These are phyloP conservation scores for Ogataea dorogensis DNA, from an alignment of 805 yeast species.

Conservation along the genomic window DNA sequence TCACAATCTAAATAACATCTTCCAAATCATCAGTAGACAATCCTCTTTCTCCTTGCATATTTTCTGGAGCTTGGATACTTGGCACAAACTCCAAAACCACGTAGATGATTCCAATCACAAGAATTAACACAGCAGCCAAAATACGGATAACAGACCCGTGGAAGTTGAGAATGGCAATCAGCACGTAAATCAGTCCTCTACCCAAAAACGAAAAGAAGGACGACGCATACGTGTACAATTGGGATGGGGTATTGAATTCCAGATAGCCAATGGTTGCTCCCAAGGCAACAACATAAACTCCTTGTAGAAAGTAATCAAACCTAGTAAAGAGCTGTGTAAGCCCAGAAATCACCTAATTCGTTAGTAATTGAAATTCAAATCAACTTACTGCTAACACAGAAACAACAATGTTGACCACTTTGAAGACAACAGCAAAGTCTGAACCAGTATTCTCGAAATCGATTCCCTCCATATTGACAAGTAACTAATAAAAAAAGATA, in stretches of 20 bases:
- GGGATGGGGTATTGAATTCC: conserved; percentile 50
- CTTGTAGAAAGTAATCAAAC: conserved; percentile 48
- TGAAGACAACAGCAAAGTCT: conserved; percentile 47
- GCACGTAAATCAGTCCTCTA: conserved; percentile 60
- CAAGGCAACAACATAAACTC: conserved; percentile 53
- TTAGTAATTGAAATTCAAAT: neutral
- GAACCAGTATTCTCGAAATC: conserved; percentile 44
- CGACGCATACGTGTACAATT: conserved; percentile 63
- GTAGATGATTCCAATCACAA: conserved; percentile 58
- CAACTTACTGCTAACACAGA: conserved; percentile 52
- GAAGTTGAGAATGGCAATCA: conserved; percentile 48
- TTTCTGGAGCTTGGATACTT: conserved; percentile 74
- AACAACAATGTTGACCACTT: conserved; percentile 51
- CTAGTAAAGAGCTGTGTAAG: conserved; percentile 46
- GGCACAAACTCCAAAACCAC: conserved; percentile 68
- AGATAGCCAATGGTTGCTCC: conserved; percentile 54
- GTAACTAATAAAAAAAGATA: conserved; percentile 9
- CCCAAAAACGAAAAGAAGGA: conserved; percentile 73
- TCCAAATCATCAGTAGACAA: conserved; percentile 34
- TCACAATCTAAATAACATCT: conserved; percentile 29
- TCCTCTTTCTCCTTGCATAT: conserved; percentile 60
- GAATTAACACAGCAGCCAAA: conserved; percentile 57
- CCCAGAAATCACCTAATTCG: conserved; percentile 43
- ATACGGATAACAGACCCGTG: conserved; percentile 50
- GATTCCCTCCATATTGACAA: conserved; percentile 34